Evolutionary conservation across 1,284 basidiomycete genomes (phyloP), one percentile per base, ranked within the genome.

Genomic region (Leccinum proliferum): DNA sequence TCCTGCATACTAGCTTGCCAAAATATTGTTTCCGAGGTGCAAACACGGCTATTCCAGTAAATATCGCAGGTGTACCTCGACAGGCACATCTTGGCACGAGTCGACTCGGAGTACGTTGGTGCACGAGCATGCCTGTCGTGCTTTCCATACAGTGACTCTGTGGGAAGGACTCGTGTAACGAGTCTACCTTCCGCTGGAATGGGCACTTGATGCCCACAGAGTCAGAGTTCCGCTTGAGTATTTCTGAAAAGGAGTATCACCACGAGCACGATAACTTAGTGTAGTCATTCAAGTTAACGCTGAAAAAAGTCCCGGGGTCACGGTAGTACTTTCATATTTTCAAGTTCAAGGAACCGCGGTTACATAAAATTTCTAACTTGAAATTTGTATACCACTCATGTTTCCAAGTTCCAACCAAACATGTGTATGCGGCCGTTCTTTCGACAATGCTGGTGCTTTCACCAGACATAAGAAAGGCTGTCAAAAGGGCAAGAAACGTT

Each of bases 31-130:
- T 9, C 78, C 77, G 3, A 81, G 70, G 70, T 0, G 88, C 90
- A 21, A 93, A 76, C 35, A 89, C 84, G 21, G 21, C 66, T 87
- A 85, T 4, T 86, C 80, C 34, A 95, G 75, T 41, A 87, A 76
- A 63, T 92, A 84, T 21, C 82, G 73, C 1, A 84, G 76, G 25
- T 78, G 77, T 1, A 83, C 74, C 46, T 85, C 82, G 25, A 83
- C 78, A 2, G 84, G 80, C 5, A 79, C 72, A n/a, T 76, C 70
- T 37, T 37, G 37, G 3, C 74, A 75, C 53, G 70, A 75, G 57
- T 79, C 78, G 29, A 86, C 37, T 37, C 12, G 37, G 37, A 37
- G 75, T 7, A 79, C 67, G 39, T 78, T 79, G n/a, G 84, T 75
- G 2, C 82, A 81, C 10, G 48, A 15, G n/a, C 15, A 58, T 18